Conservation (phyloP, 2,329 filamentous ascomycete genomes). For the Aschersonia sp. region DNA sequence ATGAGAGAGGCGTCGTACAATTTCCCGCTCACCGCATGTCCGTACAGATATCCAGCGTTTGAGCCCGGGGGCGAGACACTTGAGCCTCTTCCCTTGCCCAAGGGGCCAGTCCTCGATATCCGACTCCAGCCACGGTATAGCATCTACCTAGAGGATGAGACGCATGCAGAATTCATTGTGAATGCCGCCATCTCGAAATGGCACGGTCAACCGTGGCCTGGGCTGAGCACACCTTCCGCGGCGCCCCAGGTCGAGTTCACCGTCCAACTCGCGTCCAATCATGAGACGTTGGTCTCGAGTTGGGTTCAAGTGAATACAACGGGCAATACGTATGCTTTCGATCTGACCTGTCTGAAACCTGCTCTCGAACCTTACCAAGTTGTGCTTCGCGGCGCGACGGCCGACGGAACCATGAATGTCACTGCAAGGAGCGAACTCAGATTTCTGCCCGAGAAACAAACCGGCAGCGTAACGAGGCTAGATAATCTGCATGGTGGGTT, state of each 20-base stretch:
- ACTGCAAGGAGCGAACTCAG: slow-evolving; percentile 21
- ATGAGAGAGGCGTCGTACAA: too few species aligned
- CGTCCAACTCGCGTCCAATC: slow-evolving; percentile 18
- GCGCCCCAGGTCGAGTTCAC: slow-evolving; percentile 18
- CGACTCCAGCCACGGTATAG: slow-evolving; percentile 30
- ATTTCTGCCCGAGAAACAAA: slow-evolving; percentile 25
- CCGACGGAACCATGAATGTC: slow-evolving; percentile 14
- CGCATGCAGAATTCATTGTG: slow-evolving; percentile 26
- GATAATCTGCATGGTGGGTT: slow-evolving; percentile 30
- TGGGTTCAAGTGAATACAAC: slow-evolving; percentile 19
- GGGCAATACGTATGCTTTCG: slow-evolving; percentile 21
- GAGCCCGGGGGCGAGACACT: slow-evolving; percentile 28
- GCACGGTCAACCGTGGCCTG: slow-evolving; percentile 21
- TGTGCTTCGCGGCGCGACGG: slow-evolving; percentile 16
- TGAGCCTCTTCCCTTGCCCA: slow-evolving; percentile 16
- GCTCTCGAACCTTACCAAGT: slow-evolving; percentile 23
- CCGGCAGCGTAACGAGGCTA: slow-evolving; percentile 28
- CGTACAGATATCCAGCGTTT: slow-evolving; percentile 22
- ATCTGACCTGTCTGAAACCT: slow-evolving; percentile 19
- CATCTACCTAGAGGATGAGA: slow-evolving; percentile 28
- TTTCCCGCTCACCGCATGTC: neutral
- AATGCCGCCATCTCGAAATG: slow-evolving; percentile 25
- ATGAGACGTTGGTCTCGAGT: slow-evolving; percentile 17
- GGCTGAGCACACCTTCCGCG: slow-evolving; percentile 8
- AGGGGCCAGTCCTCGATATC: slow-evolving; percentile 22